Evolutionary conservation across 208 protist genomes (phyloP), one percentile per base, ranked within the genome.

Genomic region (Crithidia sp.): DNA sequence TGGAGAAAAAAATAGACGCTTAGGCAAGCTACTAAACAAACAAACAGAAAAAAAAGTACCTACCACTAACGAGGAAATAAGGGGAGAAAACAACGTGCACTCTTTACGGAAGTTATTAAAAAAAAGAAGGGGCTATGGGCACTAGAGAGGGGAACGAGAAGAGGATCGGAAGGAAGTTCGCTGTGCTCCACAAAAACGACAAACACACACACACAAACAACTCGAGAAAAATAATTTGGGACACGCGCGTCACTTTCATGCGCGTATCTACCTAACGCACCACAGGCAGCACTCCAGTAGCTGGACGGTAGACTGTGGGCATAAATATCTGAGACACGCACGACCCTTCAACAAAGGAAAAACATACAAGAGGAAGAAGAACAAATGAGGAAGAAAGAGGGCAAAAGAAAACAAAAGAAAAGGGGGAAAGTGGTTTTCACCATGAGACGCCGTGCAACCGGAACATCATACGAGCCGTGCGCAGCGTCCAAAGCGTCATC

Each of bases 61-160:
- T 49, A 13, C 2, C 45, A 49, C 45, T 49, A 13, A 13, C 7
- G 45, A 49, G 12, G 45, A 49, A 13, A 49, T 7, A 49, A 13
- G 12, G 16, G n/a, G 72, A 76, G 75, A 74, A 73, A 76, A 62
- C 65, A 49, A 65, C n/a, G 71, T 17, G 44, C 7, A 7, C 45
- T 14, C 45, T 0, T 7, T 49, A 13, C 12, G 45, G 28, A 28
- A 28, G 1, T 28, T 2, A 28, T 28, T 2, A 28, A 2, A 28
- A 28, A 2, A 28, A 28, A 28, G 28, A 28, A 28, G 28, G 28
- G 28, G 28, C 28, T 28, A 28, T 28, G 28, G 28, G 28, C 28
- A 28, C 28, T 28, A 28, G 28, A 28, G 28, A 28, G 28, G 28
- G 28, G 28, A 28, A 28, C 28, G 28, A 28, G 28, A 28, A 28